A percentile compares a stretch with the other conserved stretches of the same genome.
phyloP scores from a whole-genome alignment of 768 basidiomycete species.

The Boletus speciosus region DNA sequence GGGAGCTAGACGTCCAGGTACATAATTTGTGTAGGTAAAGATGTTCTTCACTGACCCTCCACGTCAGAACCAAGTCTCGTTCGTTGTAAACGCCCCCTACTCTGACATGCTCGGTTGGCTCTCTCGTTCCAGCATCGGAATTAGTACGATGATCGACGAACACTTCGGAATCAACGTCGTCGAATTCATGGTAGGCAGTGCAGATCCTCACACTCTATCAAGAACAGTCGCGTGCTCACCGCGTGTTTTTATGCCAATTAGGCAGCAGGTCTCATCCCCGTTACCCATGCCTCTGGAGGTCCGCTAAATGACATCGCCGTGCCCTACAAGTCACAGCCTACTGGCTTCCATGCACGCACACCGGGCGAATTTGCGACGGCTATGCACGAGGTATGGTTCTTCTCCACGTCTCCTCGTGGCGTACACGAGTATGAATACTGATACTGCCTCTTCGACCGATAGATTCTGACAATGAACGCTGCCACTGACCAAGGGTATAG shows the following conservation, averaged over 20 bases:
- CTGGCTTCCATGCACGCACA: conserved; percentile 80
- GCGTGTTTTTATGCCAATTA: conserved; percentile 31
- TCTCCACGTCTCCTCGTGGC: conserved; percentile 2
- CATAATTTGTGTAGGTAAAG: conserved; percentile 12
- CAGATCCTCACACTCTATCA: neutral
- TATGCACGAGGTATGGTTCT: conserved; percentile 48
- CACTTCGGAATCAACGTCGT: conserved; percentile 99
- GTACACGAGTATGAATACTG: neutral
- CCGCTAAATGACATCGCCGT: conserved; percentile 90
- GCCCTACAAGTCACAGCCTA: conserved; percentile 65
- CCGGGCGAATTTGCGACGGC: conserved; percentile 62
- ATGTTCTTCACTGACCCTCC: conserved; percentile 1
- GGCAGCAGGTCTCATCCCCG: conserved; percentile 92
- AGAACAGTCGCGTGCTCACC: conserved; percentile 10
- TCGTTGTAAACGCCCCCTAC: conserved; percentile 83
- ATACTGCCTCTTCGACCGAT: conserved; percentile 3
- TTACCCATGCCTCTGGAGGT: conserved; percentile 91
- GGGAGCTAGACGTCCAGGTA: conserved; percentile 64
- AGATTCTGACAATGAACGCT: conserved; percentile 48
- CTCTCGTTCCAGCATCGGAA: conserved; percentile 71
- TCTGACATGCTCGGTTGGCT: conserved; percentile 67
- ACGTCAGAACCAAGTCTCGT: conserved; percentile 61
- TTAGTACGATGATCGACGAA: conserved; percentile 98
- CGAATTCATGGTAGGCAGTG: conserved; percentile 82
- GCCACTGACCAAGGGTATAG: conserved; percentile 62